A percentile compares a stretch with the other conserved stretches of the same genome.
phyloP scores from a whole-genome alignment of 2,329 filamentous ascomycete genomes.

The Trichoderma asperellum region DNA sequence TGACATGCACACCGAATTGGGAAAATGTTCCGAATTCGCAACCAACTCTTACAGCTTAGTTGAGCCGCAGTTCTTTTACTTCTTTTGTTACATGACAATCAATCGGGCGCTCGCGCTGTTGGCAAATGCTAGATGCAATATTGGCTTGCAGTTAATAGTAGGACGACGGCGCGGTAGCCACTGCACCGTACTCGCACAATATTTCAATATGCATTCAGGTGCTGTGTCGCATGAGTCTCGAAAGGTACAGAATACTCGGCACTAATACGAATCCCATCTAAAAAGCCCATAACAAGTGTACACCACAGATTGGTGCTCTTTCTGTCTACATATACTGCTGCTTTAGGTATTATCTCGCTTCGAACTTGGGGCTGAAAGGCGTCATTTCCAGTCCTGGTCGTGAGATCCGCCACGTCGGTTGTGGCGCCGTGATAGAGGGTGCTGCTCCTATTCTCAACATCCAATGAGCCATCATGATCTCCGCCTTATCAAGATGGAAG shows the following conservation, averaged over 20 bases:
- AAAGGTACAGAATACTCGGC: neutral
- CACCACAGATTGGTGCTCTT: neutral
- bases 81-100: neutral
- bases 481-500: constrained; percentile 10
- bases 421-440: constrained; percentile 23
- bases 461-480: neutral
- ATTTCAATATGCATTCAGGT: neutral
- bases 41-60: neutral
- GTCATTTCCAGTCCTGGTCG: neutral
- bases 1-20: neutral
- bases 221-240: neutral
- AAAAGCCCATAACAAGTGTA: neutral
- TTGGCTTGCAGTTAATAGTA: neutral
- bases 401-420: constrained; percentile 17
- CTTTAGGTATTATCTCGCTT: neutral
- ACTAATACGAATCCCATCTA: neutral
- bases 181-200: neutral
- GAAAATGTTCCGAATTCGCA: constrained; percentile 1
- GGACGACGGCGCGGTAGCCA: neutral
- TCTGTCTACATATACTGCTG: neutral
- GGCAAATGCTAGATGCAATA: neutral
- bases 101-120: neutral
- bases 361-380: neutral
- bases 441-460: neutral
- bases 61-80: neutral